Conservation (phyloP, 106 monocot species). For the Phalaenopsis equestris region DNA sequence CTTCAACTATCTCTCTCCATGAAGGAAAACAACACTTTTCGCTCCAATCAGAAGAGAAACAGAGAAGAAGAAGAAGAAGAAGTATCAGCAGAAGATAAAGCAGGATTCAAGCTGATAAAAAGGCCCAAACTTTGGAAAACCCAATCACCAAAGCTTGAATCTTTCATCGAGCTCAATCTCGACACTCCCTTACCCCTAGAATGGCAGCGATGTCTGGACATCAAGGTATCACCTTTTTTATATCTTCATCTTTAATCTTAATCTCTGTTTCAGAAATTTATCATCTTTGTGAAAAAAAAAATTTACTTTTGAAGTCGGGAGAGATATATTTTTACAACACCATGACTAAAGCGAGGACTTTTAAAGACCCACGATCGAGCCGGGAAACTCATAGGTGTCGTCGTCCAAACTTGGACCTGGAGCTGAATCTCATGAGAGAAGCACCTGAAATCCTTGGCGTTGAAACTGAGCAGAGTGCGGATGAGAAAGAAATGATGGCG, state of each 20-base stretch:
- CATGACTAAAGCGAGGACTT: slow-evolving; percentile 43
- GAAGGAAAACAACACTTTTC: neutral
- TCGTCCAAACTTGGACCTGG: slow-evolving; percentile 32
- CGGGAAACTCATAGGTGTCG: neutral
- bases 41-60: slow-evolving; percentile 21
- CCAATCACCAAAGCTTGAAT: neutral
- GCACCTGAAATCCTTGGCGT: neutral
- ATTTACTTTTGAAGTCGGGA: slow-evolving; percentile 34
- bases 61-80: slow-evolving; percentile 3
- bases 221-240: slow-evolving; percentile 28
- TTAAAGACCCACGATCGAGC: slow-evolving; percentile 30
- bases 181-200: slow-evolving; percentile 59
- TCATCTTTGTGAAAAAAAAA: too few relatives aligned
- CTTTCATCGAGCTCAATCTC: slow-evolving; percentile 41
- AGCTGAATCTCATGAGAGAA: slow-evolving; percentile 36
- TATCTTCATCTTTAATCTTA: neutral
- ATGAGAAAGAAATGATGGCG: slow-evolving; percentile 49
- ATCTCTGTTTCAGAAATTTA: neutral
- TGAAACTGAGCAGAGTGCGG: neutral
- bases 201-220: slow-evolving; percentile 70
- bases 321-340: slow-evolving; percentile 62
- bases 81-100: too few relatives aligned
- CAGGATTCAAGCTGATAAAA: too few relatives aligned
- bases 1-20: slow-evolving; percentile 16
- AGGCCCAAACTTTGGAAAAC: neutral